These are phyloP conservation scores for Camellia granthamiana DNA, from an alignment of 148 eudicot species.

Conservation along the genomic window DNA sequence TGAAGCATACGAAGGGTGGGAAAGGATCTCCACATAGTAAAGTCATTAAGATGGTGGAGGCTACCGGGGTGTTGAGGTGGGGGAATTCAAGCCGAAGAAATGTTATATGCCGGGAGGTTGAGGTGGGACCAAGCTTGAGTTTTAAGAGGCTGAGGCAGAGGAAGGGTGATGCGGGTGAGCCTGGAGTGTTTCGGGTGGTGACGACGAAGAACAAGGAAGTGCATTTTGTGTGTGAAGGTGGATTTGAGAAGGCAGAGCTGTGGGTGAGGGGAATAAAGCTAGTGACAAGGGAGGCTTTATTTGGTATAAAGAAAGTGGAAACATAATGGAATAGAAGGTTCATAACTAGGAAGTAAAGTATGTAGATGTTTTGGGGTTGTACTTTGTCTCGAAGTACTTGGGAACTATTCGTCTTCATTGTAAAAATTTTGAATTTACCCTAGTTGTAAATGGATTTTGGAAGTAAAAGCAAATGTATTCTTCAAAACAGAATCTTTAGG, in stretches of 20 bases:
- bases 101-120: constrained; percentile 62
- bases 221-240: constrained; percentile 80
- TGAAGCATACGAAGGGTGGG: constrained; percentile 84
- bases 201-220: constrained; percentile 76
- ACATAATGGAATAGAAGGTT: not conserved
- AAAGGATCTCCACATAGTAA: constrained; percentile 74
- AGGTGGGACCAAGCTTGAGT: constrained; percentile 56
- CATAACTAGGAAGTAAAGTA: not conserved
- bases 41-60: constrained; percentile 42
- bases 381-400: constrained; percentile 35
- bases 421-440: constrained; percentile 7
- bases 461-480: constrained; percentile 13
- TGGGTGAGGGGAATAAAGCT: constrained; percentile 92
- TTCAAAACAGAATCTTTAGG: constrained; percentile 2
- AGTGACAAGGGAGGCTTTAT: constrained; percentile 47
- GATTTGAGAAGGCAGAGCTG: constrained; percentile 68
- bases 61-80: constrained; percentile 61
- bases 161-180: constrained; percentile 51
- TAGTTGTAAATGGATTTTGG: constrained; percentile 23
- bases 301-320: constrained; percentile 18
- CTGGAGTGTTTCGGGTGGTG: constrained; percentile 70
- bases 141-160: constrained; percentile 48
- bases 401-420: constrained; percentile 8
- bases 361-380: constrained; percentile 16
- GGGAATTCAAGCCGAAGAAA: constrained; percentile 66